Conservation (phyloP, 805 yeast genomes). For the Saccharomyces paradoxus region DNA sequence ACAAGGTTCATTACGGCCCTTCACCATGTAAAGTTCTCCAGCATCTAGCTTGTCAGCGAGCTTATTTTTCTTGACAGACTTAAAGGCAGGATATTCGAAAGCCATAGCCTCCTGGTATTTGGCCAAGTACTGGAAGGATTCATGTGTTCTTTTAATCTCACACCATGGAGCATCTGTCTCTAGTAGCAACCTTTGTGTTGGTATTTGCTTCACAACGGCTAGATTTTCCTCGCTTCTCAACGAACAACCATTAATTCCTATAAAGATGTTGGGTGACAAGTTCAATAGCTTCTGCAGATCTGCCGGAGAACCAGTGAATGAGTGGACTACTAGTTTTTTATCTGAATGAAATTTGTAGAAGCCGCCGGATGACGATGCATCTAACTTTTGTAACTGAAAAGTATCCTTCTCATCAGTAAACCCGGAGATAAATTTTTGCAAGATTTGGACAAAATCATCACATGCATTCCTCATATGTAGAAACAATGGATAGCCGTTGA, state of each 20-base stretch:
- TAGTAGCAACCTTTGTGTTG: conserved; percentile 59
- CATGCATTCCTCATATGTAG: conserved; percentile 84
- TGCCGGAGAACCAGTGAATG: conserved; percentile 74
- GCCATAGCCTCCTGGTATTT: conserved; percentile 7
- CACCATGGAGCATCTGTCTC: conserved; percentile 99
- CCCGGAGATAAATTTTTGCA: conserved; percentile 52
- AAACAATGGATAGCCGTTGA: conserved; percentile 55
- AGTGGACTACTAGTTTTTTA: conserved; percentile 79
- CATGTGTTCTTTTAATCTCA: conserved; percentile 78
- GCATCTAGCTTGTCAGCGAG: conserved; percentile 17
- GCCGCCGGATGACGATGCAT: conserved; percentile 8
- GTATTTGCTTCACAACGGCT: conserved; percentile 57
- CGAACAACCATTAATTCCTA: conserved; percentile 92
- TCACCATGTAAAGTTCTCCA: conserved; percentile 41
- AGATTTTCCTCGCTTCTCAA: conserved; percentile 70
- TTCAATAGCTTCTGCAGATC: conserved; percentile 54
- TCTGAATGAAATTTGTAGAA: conserved; percentile 28
- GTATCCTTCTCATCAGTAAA: conserved; percentile 28
- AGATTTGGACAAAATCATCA: conserved; percentile 61
- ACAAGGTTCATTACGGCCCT: conserved; percentile 90
- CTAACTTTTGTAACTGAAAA: conserved; percentile 10
- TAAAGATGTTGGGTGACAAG: conserved; percentile 35
- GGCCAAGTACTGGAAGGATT: conserved; percentile 52
- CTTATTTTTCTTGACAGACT: conserved; percentile 29
- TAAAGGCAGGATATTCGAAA: conserved; percentile 33